A percentile compares a stretch with the other conserved stretches of the same genome.
Conservation (phyloP, 768 basidiomycete species). For the Termitomyces sp. region DNA sequence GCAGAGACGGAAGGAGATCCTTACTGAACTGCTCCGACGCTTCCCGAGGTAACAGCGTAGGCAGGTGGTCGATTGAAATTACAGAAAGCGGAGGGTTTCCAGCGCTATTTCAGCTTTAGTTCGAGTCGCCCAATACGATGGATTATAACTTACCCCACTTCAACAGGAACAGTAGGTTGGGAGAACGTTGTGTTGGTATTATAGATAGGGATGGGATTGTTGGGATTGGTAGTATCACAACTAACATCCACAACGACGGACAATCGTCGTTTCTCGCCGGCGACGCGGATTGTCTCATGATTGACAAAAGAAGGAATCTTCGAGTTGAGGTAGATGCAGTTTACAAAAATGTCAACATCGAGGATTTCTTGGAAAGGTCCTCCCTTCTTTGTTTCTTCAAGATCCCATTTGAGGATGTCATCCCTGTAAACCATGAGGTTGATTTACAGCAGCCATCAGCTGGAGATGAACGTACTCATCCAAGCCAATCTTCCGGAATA, state of each 20-base stretch:
- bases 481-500: conserved; percentile 95
- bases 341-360: conserved; percentile 96
- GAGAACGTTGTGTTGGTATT: conserved; percentile 89
- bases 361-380: conserved; percentile 95
- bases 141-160: conserved; percentile 57
- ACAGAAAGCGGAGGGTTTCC: conserved; percentile 72
- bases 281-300: conserved; percentile 60
- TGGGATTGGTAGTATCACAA: conserved; percentile 98
- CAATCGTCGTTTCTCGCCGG: conserved; percentile 63
- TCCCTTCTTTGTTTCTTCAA: conserved; percentile 94
- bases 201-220: conserved; percentile 97
- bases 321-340: conserved; percentile 96
- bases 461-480: conserved; percentile 64
- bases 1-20: conserved; percentile 80
- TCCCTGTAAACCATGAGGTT: conserved; percentile 41
- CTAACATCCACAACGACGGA: conserved; percentile 93
- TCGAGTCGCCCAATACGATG: neutral
- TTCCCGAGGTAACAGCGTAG: conserved; percentile 91
- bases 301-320: conserved; percentile 82
- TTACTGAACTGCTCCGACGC: conserved; percentile 94
- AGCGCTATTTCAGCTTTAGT: conserved; percentile 28
- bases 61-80: conserved; percentile 95
- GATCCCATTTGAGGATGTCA: conserved; percentile 96
- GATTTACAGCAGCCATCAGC: neutral
- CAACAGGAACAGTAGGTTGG: conserved; percentile 84